These are phyloP conservation scores for Schoenoplectus triqueter DNA, from an alignment of 202 grass and related monocot species.

Conservation along the genomic window DNA sequence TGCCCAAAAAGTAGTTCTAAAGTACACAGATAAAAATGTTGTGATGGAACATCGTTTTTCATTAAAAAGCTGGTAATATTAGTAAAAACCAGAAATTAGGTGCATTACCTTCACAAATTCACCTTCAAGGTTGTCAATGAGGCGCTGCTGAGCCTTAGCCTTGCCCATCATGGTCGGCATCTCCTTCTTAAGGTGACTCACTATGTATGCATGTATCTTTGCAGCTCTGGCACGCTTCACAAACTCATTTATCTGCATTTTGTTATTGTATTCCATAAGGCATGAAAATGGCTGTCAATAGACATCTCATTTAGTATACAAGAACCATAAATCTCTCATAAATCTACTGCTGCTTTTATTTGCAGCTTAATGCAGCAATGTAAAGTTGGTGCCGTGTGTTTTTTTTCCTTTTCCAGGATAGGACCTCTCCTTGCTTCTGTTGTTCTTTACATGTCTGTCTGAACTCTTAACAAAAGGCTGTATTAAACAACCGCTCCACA, in stretches of 20 bases:
- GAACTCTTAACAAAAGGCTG: conserved; percentile 10
- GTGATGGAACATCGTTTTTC: background rate
- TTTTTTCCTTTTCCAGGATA: conserved; percentile 4
- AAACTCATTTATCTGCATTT: conserved; percentile 74
- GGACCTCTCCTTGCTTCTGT: background rate
- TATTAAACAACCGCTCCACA: background rate
- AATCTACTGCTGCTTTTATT: background rate
- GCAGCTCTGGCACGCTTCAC: conserved; percentile 85
- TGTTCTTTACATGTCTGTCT: background rate
- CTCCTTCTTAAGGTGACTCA: conserved; percentile 80
- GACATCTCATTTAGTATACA: background rate
- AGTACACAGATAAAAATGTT: background rate
- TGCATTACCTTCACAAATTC: conserved; percentile 75
- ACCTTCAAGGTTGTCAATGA: conserved; percentile 68
- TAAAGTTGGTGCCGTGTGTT: background rate
- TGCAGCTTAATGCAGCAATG: background rate
- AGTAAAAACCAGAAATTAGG: background rate
- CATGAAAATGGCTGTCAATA: background rate
- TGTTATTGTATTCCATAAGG: conserved; percentile 21
- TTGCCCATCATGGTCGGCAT: conserved; percentile 91
- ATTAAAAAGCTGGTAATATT: background rate
- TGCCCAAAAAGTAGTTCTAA: background rate
- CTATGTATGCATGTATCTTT: conserved; percentile 85
- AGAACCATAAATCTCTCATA: background rate
- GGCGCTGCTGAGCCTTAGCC: conserved; percentile 86